phyloP scores from a whole-genome alignment of 345 rosid species.

The Mangifera indica region DNA sequence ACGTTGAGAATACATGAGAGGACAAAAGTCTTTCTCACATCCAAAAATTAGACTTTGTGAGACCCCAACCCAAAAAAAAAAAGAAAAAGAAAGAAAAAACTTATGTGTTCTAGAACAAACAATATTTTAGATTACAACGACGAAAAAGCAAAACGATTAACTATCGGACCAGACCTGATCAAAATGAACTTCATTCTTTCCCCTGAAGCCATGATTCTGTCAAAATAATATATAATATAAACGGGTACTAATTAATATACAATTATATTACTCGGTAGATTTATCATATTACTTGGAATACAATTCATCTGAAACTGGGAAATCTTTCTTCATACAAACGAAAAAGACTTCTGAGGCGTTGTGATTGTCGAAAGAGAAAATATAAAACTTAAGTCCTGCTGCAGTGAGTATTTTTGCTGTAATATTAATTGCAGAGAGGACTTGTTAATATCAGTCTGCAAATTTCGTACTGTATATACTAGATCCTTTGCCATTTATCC shows the following conservation, averaged over 20 bases:
- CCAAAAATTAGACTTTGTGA: too few species aligned
- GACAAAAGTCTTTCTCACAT: too few species aligned
- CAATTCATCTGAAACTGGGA: conserved; percentile 9
- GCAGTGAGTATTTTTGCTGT: too few species aligned
- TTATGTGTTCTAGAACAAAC: too few species aligned
- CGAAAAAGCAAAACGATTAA: too few species aligned
- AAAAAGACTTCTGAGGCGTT: not conserved
- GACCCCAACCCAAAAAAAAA: too few species aligned
- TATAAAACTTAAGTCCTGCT: not conserved
- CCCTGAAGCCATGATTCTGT: conserved; percentile 30
- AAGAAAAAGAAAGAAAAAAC: too few species aligned
- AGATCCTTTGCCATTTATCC: not conserved
- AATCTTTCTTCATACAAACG: conserved; percentile 2
- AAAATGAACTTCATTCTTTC: conserved; percentile 19
- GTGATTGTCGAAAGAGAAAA: not conserved
- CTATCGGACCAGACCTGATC: not conserved
- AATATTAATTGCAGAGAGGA: too few species aligned
- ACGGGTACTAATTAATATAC: not conserved
- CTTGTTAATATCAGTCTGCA: too few species aligned
- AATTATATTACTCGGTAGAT: not conserved
- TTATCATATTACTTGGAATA: conserved; percentile 7
- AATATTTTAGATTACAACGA: too few species aligned
- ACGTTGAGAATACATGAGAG: not conserved
- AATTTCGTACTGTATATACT: too few species aligned
- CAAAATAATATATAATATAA: not conserved